Percentiles rank a stretch among this genome's conserved stretches.
These are phyloP conservation scores for Phytophthora ramorum DNA, from an alignment of 352 stramenopile genomes.

Conservation along the genomic window DNA sequence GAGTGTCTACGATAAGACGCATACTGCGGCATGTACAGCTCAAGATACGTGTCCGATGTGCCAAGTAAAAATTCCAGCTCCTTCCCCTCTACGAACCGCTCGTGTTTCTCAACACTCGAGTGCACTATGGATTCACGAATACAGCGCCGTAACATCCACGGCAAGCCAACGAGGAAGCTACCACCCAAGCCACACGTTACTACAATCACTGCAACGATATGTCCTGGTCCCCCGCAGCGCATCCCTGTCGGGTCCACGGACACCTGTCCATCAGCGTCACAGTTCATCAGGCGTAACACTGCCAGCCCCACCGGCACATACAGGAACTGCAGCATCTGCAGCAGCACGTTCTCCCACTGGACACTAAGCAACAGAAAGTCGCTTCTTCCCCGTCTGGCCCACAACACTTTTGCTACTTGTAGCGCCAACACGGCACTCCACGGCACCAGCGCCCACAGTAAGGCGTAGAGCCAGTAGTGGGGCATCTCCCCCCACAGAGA, in stretches of 20 bases:
- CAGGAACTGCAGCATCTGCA: conserved; percentile 54
- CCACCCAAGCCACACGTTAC: conserved; percentile 49
- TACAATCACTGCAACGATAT: conserved; percentile 36
- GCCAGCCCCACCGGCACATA: conserved; percentile 71
- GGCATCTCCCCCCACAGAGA: conserved; percentile 70
- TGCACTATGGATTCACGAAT: conserved; percentile 47
- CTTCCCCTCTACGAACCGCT: conserved; percentile 54
- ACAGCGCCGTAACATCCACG: conserved; percentile 39
- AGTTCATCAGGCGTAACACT: conserved; percentile 69
- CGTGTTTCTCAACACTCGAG: conserved; percentile 41
- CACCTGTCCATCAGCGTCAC: conserved; percentile 42
- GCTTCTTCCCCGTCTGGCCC: conserved; percentile 23
- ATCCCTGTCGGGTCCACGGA: conserved; percentile 56
- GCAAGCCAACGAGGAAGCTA: conserved; percentile 55
- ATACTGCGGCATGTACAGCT: conserved; percentile 63
- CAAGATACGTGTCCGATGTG: conserved; percentile 63
- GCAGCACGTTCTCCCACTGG: conserved; percentile 53
- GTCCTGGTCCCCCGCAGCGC: conserved; percentile 39
- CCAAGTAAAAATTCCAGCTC: conserved; percentile 66
- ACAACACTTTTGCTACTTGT: conserved; percentile 10
- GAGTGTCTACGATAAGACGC: conserved; percentile 52
- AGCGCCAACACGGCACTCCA: conserved; percentile 12
- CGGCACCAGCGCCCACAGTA: conserved; percentile 46
- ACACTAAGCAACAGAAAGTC: conserved; percentile 39
- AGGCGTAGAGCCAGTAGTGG: conserved; percentile 67